Base-by-base conservation (phyloP, 73 alveolate genomes). In the Paramecium pentaurelia region DNA sequence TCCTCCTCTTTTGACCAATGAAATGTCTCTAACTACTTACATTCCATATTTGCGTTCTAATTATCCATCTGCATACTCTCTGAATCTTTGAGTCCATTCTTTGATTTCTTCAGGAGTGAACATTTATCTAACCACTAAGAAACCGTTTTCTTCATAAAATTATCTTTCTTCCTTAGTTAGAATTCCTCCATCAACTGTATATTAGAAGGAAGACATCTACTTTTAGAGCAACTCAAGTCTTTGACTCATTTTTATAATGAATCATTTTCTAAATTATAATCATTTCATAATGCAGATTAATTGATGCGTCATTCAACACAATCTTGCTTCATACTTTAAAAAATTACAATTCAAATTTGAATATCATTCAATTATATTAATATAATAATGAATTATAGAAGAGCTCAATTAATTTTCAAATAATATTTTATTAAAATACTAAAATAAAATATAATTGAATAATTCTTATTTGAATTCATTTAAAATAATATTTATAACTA, bases 91-190 rank as follows among this genome's bases (percentile, higher is more conserved):
- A 49, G 47, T 86, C 80, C 86, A 89, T 3, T 27, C 77, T 1
- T 71, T 27, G 38, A 89, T 73, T 16, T 89, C 94, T 16, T 71
- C 92, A 4, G 36, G 60, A 16, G 92, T 45, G 77, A 73, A 83
- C 22, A 71, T 25, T 27, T 49, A 37, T 45, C 71, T 71, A 11
- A 89, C 75, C 12, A 89, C 92, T 25, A 89, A 28, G 51, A 38
- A 89, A n/a, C 94, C 94, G 64, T 89, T 89, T 68, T 89, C 91
- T 27, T 89, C 94, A 28, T 89, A 89, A 45, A 89, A 89, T 47
- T 73, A 58, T 89, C 94, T 71, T n/a, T 89, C 92, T 27, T 89
- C 83, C 54, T 75, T 40, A 1, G 94, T 89, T 60, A 89, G 25
- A 16, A 75, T 47, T 2, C 91, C 91, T 80, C 77, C 91, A 10